Percentiles rank a stretch among this genome's conserved stretches.
Evolutionary conservation across 164 flowering plant genomes (phyloP).

Genomic region (Magnolia kwangsiensis): DNA sequence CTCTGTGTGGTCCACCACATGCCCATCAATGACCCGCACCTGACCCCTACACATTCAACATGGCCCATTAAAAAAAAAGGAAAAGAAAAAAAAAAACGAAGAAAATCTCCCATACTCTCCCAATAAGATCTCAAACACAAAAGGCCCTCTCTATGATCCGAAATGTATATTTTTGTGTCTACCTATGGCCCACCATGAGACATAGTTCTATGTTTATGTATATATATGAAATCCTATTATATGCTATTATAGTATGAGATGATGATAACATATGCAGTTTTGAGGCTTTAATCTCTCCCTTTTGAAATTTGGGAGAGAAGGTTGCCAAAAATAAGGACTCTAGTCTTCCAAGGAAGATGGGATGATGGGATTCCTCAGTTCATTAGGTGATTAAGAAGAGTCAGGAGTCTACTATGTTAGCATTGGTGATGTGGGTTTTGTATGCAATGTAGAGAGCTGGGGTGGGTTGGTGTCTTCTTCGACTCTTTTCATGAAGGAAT

Average conservation of each 20-base stretch:
- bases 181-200: not conserved
- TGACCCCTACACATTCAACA: not conserved
- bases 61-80: not conserved
- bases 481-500: no score
- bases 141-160: not conserved
- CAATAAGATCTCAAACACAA: not conserved
- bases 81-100: not conserved
- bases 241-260: not conserved
- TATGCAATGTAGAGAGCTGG: no score
- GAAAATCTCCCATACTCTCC: not conserved
- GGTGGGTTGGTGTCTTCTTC: no score
- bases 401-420: no score
- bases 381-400: no score
- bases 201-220: not conserved
- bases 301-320: not conserved
- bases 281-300: not conserved
- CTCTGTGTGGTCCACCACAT: slow-evolving; percentile 35
- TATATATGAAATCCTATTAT: not conserved
- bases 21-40: not conserved
- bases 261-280: not conserved
- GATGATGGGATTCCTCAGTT: no score
- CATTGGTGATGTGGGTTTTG: no score
- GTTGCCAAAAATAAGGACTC: not conserved
- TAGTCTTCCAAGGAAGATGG: no score
- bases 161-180: not conserved